Conservation (phyloP, 768 basidiomycete genomes). For the Pleurotus eryngii region DNA sequence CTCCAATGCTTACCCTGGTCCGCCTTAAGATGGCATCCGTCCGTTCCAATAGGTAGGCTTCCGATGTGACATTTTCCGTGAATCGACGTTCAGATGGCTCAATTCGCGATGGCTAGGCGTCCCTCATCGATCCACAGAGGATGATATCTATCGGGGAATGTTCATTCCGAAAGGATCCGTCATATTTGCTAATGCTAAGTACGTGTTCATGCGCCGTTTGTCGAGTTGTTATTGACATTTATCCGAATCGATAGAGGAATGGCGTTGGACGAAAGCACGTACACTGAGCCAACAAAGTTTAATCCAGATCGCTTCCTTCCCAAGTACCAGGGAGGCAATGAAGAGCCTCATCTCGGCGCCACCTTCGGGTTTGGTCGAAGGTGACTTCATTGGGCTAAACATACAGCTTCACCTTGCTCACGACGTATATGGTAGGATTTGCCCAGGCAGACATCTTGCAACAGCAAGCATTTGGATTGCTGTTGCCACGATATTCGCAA, state of each 20-base stretch:
- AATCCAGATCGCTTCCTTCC: slow-evolving; percentile 9
- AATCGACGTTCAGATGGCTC: too few species aligned
- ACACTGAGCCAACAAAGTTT: neutral
- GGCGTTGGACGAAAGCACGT: neutral
- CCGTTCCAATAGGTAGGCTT: slow-evolving; percentile 36
- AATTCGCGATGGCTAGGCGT: neutral
- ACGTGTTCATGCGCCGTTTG: neutral
- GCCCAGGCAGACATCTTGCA: slow-evolving; percentile 54
- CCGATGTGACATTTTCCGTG: slow-evolving; percentile 7
- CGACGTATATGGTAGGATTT: slow-evolving; percentile 32
- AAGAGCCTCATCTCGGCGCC: slow-evolving; percentile 20
- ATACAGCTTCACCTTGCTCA: too few species aligned
- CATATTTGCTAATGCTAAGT: slow-evolving; percentile 12
- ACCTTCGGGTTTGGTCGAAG: slow-evolving; percentile 22
- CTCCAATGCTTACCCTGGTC: slow-evolving; percentile 2
- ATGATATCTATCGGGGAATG: slow-evolving; percentile 18
- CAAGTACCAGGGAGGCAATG: slow-evolving; percentile 14
- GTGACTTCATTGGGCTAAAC: neutral
- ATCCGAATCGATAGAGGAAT: neutral
- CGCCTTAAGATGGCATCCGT: slow-evolving; percentile 40
- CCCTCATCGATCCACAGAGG: slow-evolving; percentile 8
- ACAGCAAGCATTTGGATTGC: slow-evolving; percentile 44
- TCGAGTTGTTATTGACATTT: neutral
- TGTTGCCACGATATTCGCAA: slow-evolving; percentile 39
- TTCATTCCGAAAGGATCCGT: slow-evolving; percentile 18